Base-by-base conservation (phyloP, 2,329 filamentous ascomycete genomes). In the Hypoxylon sp. region DNA sequence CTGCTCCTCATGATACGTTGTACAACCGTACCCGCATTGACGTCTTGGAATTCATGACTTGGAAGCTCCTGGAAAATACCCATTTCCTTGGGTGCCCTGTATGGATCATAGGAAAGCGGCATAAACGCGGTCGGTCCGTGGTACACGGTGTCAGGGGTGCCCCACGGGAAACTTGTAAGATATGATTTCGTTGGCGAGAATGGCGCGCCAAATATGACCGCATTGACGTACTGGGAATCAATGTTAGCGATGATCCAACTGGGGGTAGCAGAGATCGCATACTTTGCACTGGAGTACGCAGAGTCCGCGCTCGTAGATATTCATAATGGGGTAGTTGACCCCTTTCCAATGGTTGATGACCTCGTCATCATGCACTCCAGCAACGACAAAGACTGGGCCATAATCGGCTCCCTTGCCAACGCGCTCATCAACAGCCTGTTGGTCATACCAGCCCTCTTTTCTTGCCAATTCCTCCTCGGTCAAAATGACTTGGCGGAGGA, bases 301-400 rank as follows among this genome's bases (percentile, higher is more conserved):
- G 15, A 99, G 84, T 1, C 92, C 92, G 30, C 94, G 88, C 77
- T 99, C 94, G 66, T 93, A 96, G 49, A 96, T 92, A 76, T 97
- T 99, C 94, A 99, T 99, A 75, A 99, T 97, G 17, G 94, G 94
- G 69, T 97, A 99, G 75, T 99, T 99, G 64, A 97, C 81, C 25
- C 94, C 93, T 74, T 97, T 97, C 89, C 91, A 95, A 65, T 88
- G 79, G 73, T 99, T 99, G 72, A 99, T 96, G 53, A 96, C 91
- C 59, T 88, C 85, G 70, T 99, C 94, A 65, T 96, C 90, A 72
- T 99, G 94, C 16, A 99, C 87, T 37, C 94, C 94, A 2, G 91
- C 92, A 31, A 97, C 84, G n/a, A 99, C 81, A 69, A 90, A 97
- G 5, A 86, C 88, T 0, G 91, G 91, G 0, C 83, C 79, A 66